Percentiles rank a stretch among this genome's conserved stretches.
These are phyloP conservation scores for Scalesia atractyloides DNA, from an alignment of 129 eudicot species.

Conservation along the genomic window DNA sequence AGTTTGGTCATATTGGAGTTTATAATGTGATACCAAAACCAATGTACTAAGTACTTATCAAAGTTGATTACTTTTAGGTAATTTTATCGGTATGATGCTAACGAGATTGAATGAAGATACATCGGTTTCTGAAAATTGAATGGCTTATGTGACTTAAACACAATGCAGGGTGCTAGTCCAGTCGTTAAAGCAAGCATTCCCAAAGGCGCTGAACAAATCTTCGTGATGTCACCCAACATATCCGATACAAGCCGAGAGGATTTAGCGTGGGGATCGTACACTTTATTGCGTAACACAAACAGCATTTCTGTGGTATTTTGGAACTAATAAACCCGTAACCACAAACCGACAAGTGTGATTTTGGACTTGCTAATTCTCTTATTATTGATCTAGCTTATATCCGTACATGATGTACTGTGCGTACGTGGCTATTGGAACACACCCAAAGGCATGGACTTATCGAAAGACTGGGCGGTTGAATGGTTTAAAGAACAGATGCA, in stretches of 20 bases:
- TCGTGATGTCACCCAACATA: conserved; percentile 59
- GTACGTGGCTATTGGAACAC: conserved; percentile 90
- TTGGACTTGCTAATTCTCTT: conserved; percentile 24
- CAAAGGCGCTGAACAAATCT: conserved; percentile 67
- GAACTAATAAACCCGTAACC: neutral
- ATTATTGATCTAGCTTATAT: conserved; percentile 58
- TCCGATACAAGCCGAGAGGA: conserved; percentile 56
- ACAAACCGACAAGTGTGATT: neutral
- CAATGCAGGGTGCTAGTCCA: conserved; percentile 64
- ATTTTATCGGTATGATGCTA: neutral
- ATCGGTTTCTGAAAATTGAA: neutral
- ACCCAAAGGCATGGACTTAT: conserved; percentile 49
- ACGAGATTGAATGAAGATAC: neutral
- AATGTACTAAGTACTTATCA: neutral
- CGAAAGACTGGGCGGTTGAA: conserved; percentile 42
- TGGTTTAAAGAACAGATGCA: conserved; percentile 70
- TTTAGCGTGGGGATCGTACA: conserved; percentile 90
- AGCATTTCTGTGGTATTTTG: conserved; percentile 69
- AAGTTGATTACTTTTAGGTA: neutral
- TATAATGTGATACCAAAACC: neutral
- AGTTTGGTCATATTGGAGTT: neutral
- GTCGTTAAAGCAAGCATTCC: conserved; percentile 59
- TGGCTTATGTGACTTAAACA: neutral
- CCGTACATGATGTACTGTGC: conserved; percentile 57
- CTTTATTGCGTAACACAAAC: conserved; percentile 75